Base-by-base conservation (phyloP, 1,139 yeast genomes). In the Meyerozyma elateridarum region DNA sequence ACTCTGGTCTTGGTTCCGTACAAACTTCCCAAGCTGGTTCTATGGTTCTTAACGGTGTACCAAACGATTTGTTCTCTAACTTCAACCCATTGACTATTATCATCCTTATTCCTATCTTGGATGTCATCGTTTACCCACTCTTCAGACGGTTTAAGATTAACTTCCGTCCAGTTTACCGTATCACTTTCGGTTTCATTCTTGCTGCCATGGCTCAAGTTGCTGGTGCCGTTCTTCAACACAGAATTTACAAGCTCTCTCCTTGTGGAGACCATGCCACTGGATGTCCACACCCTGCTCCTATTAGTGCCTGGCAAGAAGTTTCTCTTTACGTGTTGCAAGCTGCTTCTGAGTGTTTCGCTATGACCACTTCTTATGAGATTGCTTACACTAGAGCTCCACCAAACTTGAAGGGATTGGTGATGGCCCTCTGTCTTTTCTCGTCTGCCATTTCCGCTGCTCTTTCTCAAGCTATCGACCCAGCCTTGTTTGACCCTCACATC, bases 301-400 rank as follows among this genome's bases (percentile, higher is more conserved):
- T 76, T 20, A 54, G 70, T 28, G 79, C 77, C n/a, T 75, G 81
- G 81, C 60, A 61, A 36, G 79, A 73, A 38, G 59, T 67, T 19
- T 51, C 64, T 16, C 59, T 73, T 39, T 80, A 71, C 49, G 63
- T 72, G 27, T 53, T 77, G 31, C 73, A 76, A 35, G 85, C 87
- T 22, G 62, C 73, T 16, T 76, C 83, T 37, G 88, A 80, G 56
- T 78, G 84, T 60, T 79, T 79, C 46, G 80, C 84, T 21, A 75
- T 63, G 39, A 73, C 78, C 33, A 77, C 87, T 12, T 83, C 77
- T 36, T 77, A 79, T 47, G 87, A 79, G 54, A 64, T 79, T 46
- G 87, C 88, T 7, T 81, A 79, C 53, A 70, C 84, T 2, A 69
- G 81, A 52, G 72, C 87, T 20, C 85, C 88, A 31, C 75, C 70